Base-by-base conservation (phyloP, 75 land plant genomes). In the Larix kaempferi region DNA sequence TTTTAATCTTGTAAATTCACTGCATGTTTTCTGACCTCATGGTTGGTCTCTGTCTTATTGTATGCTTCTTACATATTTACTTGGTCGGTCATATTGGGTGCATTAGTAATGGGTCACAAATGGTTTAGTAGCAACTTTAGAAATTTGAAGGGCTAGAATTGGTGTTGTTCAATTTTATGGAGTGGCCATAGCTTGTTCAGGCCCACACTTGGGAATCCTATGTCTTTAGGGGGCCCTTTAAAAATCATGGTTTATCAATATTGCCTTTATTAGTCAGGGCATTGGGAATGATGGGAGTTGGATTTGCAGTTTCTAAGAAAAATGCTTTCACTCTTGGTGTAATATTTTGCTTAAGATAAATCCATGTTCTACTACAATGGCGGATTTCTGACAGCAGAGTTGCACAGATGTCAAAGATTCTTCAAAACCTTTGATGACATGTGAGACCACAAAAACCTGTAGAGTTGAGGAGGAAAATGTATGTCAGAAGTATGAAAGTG, bases 141-240 rank as follows among this genome's bases (percentile, higher is more conserved):
- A 29, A 29, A 29, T 29, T 29, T 0, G 33, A 29, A 29, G 33
- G 33, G 33, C 33, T 29, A 29, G 33, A 29, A 29, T 29, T 29
- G 33, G 33, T 1, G 33, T 29, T 29, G 33, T 1, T 29, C 33
- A 29, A 29, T 29, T 29, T 29, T 29, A 29, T 29, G 33, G 33
- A 29, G 33, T 29, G 33, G 33, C 33, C 33, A 29, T 29, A 29
- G 33, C 33, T 29, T 29, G 33, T 29, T 29, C 33, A 0, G 33
- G 59, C 82, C 21, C 76, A 80, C 78, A 76, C 76, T 65, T 80
- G 80, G 82, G 82, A 80, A 80, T 79, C 80, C 16, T 80, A 80
- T 29, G 37, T 78, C 62, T 76, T 80, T 57, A 78, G 61, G 26
- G 82, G 76, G 73, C 79, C 54, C 52, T 60, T 80, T 17, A 58